Percentiles rank a stretch among this genome's conserved stretches.
phyloP scores from a whole-genome alignment of 257 asterid genomes.

The Nicotiana tomentosiformis region DNA sequence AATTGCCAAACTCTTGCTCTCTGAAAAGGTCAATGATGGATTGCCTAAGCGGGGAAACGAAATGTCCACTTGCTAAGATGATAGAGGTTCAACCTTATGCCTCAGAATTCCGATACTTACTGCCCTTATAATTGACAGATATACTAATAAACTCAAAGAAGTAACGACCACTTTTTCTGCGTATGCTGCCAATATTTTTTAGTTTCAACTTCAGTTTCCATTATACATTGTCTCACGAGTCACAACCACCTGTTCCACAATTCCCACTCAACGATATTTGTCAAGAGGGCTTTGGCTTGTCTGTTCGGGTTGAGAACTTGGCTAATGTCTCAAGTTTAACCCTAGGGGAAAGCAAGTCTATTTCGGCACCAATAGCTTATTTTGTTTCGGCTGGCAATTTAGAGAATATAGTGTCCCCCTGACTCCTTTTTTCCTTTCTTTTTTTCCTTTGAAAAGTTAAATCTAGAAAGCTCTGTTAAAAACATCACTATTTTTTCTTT shows the following conservation, averaged over 20 bases:
- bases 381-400: not conserved
- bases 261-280: not conserved
- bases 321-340: not conserved
- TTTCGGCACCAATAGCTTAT: not conserved
- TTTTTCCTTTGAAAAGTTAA: not conserved
- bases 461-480: not conserved
- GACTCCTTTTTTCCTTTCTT: not conserved
- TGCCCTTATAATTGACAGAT: slow-evolving; percentile 24
- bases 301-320: not conserved
- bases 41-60: slow-evolving; percentile 56
- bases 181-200: not conserved
- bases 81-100: slow-evolving; percentile 64
- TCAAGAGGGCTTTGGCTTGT: not conserved
- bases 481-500: not conserved
- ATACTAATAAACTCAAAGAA: not conserved
- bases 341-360: not conserved
- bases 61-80: slow-evolving; percentile 43
- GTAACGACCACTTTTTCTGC: not conserved
- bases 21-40: slow-evolving; percentile 74
- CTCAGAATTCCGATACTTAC: slow-evolving; percentile 74
- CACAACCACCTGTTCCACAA: not conserved
- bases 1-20: slow-evolving; percentile 54
- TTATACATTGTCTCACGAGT: not conserved
- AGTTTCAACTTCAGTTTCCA: not conserved
- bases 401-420: not conserved